Conservation (phyloP, 495 filamentous ascomycete species). For the Antarctomyces pellizariae region DNA sequence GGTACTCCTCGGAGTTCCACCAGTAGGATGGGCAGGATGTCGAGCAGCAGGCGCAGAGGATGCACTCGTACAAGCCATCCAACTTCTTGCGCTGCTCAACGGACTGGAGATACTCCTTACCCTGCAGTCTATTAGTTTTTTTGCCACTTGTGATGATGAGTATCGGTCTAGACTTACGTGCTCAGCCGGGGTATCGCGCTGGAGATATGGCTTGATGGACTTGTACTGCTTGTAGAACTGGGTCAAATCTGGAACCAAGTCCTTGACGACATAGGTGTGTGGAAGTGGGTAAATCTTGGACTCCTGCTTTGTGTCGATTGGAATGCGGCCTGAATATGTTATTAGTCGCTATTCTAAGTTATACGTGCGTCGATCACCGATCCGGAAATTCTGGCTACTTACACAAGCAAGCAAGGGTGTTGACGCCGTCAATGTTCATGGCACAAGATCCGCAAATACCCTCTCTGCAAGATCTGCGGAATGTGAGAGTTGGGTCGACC, state of each 20-base stretch:
- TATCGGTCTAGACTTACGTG: constrained; percentile 42
- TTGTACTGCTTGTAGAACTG: constrained; percentile 99
- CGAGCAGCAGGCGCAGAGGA: constrained; percentile 97
- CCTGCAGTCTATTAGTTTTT: too few relatives aligned
- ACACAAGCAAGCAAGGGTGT: constrained; percentile 95
- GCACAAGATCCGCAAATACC: constrained; percentile 96
- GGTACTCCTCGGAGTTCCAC: constrained; percentile 98
- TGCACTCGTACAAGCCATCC: constrained; percentile 97
- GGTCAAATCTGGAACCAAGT: constrained; percentile 89
- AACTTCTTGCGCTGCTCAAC: constrained; percentile 85
- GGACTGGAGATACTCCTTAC: constrained; percentile 73
- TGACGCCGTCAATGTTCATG: constrained; percentile 98
- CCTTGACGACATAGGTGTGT: constrained; percentile 98
- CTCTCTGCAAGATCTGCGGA: constrained; percentile 84
- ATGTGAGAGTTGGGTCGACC: constrained; percentile 86
- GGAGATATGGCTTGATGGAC: constrained; percentile 96
- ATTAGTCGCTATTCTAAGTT: background rate
- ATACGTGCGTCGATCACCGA: background rate
- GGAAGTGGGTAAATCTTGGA: constrained; percentile 94
- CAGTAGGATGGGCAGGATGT: constrained; percentile 97
- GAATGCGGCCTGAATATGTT: constrained; percentile 57
- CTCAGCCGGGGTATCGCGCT: constrained; percentile 51
- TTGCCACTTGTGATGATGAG: constrained; percentile 4
- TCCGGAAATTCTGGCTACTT: constrained; percentile 21
- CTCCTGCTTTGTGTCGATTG: constrained; percentile 53